These are phyloP conservation scores for Aspergillus hancockii DNA, from an alignment of 495 filamentous ascomycete species.

Conservation along the genomic window DNA sequence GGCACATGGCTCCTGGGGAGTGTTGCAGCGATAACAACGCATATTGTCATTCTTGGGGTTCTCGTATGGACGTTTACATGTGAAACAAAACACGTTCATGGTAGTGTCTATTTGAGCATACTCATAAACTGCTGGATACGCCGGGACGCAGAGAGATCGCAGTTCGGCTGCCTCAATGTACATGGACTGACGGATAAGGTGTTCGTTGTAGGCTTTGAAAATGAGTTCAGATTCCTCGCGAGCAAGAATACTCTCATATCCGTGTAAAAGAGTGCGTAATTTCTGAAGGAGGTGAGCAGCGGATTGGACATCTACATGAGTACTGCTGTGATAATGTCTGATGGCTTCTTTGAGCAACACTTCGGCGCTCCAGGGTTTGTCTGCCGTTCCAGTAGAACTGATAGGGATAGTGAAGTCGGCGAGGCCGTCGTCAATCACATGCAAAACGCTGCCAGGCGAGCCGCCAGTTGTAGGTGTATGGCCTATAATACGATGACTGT, in stretches of 20 bases:
- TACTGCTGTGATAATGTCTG: constrained; percentile 44
- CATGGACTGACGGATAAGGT: constrained; percentile 63
- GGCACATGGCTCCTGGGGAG: constrained; percentile 44
- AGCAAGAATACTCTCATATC: constrained; percentile 45
- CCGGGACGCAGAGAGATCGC: constrained; percentile 63
- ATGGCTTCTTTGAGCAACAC: constrained; percentile 46
- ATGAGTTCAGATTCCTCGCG: constrained; percentile 50
- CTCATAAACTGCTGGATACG: constrained; percentile 62
- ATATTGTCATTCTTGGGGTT: constrained; percentile 44
- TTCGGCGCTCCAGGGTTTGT: constrained; percentile 52
- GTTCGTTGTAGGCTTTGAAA: constrained; percentile 64
- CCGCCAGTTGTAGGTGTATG: background rate
- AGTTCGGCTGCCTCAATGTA: constrained; percentile 68
- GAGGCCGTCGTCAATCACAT: constrained; percentile 25
- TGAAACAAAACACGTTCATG: constrained; percentile 50
- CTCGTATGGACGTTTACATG: constrained; percentile 48
- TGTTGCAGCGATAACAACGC: constrained; percentile 46
- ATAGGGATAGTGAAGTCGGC: constrained; percentile 35
- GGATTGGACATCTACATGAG: constrained; percentile 46
- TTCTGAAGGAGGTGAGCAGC: constrained; percentile 50
- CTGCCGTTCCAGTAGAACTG: constrained; percentile 28
- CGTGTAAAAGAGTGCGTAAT: constrained; percentile 41
- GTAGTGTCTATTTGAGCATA: constrained; percentile 52
- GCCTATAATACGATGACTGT: constrained; percentile 6
- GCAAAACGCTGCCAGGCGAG: constrained; percentile 13